Percentiles rank a stretch among this genome's conserved stretches.
These are phyloP conservation scores for Chlorella sp. DNA, from an alignment of 139 green algal genomes.

Conservation along the genomic window DNA sequence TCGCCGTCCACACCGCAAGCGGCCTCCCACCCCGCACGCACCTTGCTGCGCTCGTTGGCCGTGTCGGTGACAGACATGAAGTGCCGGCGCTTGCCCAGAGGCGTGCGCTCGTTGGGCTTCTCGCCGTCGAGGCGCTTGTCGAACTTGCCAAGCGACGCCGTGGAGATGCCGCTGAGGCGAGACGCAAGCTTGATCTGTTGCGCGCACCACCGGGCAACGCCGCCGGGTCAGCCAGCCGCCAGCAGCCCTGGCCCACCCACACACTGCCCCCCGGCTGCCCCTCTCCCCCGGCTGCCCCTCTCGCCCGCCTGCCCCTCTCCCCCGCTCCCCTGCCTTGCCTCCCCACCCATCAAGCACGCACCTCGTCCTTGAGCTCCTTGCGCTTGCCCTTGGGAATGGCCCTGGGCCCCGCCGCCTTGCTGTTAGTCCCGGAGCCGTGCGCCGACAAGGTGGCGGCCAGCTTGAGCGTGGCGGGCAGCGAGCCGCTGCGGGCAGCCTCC, in stretches of 20 bases:
- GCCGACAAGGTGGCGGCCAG: conserved; percentile 61
- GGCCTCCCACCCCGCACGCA: no score
- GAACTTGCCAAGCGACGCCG: conserved; percentile 93
- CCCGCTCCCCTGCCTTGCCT: neutral
- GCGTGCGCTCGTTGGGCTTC: conserved; percentile 27
- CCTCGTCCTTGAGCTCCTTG: conserved; percentile 63
- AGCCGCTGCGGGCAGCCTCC: conserved; percentile 10
- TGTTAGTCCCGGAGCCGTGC: conserved; percentile 3
- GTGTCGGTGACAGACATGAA: conserved; percentile 45
- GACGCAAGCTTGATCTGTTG: conserved; percentile 70
- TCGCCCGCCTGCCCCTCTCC: neutral
- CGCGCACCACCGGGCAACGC: no score
- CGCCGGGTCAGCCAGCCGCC: no score
- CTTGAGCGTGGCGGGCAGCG: conserved; percentile 66
- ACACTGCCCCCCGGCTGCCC: neutral
- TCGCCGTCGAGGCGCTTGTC: conserved; percentile 60
- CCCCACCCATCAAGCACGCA: no score
- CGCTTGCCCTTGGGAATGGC: conserved; percentile 41
- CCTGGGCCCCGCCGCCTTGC: conserved; percentile 44
- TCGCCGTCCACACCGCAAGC: no score
- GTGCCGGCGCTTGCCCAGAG: conserved; percentile 52
- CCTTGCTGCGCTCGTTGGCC: conserved; percentile 28
- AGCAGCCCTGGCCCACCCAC: no score
- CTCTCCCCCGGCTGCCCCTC: neutral
- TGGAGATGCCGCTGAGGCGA: conserved; percentile 71